Base-by-base conservation (phyloP, 345 rosid genomes). In the Gossypium arboreum region DNA sequence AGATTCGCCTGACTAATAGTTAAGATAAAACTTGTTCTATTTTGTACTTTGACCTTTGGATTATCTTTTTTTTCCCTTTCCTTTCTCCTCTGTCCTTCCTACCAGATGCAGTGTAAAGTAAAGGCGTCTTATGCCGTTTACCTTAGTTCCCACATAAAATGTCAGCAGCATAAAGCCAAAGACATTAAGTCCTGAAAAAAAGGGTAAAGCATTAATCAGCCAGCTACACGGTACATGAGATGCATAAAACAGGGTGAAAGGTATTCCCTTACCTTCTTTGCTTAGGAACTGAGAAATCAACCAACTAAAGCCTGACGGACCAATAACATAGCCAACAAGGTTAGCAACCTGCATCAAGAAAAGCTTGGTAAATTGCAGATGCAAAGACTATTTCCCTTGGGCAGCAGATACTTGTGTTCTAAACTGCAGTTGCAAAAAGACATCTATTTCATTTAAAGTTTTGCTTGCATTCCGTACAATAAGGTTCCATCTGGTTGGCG, bases 281-380 rank as follows among this genome's bases (percentile, higher is more conserved):
- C 75, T 78, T 52, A 87, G 85, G 86, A 94, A 92, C 71, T 77
- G 85, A 72, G 92, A 84, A 43, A 87, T 78, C 80, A 90, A 76
- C 98, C 91, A 91, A 83, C 89, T 88, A 76, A 87, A 51, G 50
- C 94, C 93, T 0, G 95, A 88, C 48, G 97, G 97, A 60, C 98
- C 96, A 60, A 94, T 81, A 65, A 94, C 97, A 84, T 90, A 94
- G 76, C 98, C 98, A 70, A 86, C 94, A 70, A 94, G 98, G 81
- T 92, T 94, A 59, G 97, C 98, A 7, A 90, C 87, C 98, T 92
- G 85, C 84, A 79, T 20, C 60, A 25, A n/a, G 68, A 61, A 68
- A 69, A 64, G 61, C 39, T 66, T 34, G 18, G 47, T 18, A 70
- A 50, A n/a, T 59, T 34, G 25, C 24, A n/a, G 20, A 74, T 0